These are phyloP conservation scores for Fusarium marasasianum DNA, from an alignment of 2,329 filamentous ascomycete genomes.

Conservation along the genomic window DNA sequence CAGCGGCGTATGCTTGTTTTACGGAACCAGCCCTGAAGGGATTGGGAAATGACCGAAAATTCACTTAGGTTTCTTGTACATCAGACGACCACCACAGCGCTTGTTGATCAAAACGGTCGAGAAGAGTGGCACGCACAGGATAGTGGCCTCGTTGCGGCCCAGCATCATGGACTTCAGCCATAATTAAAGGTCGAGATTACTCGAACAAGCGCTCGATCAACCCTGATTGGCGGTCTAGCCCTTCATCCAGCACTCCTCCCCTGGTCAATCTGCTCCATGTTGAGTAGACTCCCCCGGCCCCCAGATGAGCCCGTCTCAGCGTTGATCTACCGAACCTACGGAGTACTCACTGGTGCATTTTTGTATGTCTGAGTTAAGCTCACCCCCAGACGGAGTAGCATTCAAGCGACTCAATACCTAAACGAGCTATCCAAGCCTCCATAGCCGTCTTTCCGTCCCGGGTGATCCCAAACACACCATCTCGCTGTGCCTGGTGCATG, in stretches of 20 bases:
- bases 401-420: not conserved
- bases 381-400: constrained; percentile 4
- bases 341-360: not conserved
- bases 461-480: constrained; percentile 34
- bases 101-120: not conserved
- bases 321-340: constrained; percentile 31
- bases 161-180: constrained; percentile 2
- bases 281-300: not conserved
- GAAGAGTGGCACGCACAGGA: not conserved
- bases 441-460: constrained; percentile 35
- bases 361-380: not conserved
- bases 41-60: not conserved
- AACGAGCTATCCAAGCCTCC: constrained; percentile 10
- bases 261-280: not conserved
- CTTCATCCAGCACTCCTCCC: not conserved
- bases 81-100: not conserved
- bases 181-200: constrained; percentile 1
- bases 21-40: not conserved
- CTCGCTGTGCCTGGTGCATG: constrained; percentile 25
- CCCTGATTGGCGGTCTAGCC: constrained; percentile 2
- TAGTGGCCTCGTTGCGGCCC: constrained; percentile 4
- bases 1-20: not conserved
- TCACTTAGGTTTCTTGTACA: not conserved
- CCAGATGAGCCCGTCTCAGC: constrained; percentile 1
- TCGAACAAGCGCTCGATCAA: not conserved